Evolutionary conservation across 2,329 filamentous ascomycete genomes (phyloP), one percentile per base, ranked within the genome.

Genomic region (Fusarium floridanum): DNA sequence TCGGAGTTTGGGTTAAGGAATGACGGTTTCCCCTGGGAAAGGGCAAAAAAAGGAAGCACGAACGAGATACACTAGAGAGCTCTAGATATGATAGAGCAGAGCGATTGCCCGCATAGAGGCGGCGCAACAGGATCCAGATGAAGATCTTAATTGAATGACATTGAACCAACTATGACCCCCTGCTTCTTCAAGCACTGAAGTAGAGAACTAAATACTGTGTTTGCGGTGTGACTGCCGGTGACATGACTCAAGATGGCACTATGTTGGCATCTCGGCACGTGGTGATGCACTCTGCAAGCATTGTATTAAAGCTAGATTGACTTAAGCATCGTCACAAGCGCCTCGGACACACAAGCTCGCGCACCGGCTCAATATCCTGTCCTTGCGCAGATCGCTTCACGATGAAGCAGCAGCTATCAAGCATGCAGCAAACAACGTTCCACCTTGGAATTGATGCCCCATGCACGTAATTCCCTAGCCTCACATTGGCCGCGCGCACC

Each of bases 61-160:
- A 65, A 53, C 12, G 48, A 56, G 72, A 75, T 69, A 72, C 69
- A 74, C 36, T 72, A 74, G 56, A 74, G 57, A 60, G 72, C 71
- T 74, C 71, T 72, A 66, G 72, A 74, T 72, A 72, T 45, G 34
- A 66, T 66, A 66, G 71, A 75, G 68, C 72, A 66, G 55, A 65
- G 59, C 59, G 55, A 41, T 37, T 48, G 72, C 71, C 50, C 55
- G 72, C 59, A 66, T 61, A 69, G 72, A 72, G 43, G 66, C 61
- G 62, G 61, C 48, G 61, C 68, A 48, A 56, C 24, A 61, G 50
- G 64, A 64, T 64, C 68, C 68, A n/a, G 53, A 56, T 61, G 29
- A 16, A 66, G 72, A 74, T 74, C 64, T 53, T n/a, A 66, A 72
- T 48, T 74, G 74, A 74, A 72, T 62, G 61, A 61, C 50, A 59